Evolutionary conservation across 1,139 yeast genomes (phyloP).

Genomic region (Kodamaea arcana): DNA sequence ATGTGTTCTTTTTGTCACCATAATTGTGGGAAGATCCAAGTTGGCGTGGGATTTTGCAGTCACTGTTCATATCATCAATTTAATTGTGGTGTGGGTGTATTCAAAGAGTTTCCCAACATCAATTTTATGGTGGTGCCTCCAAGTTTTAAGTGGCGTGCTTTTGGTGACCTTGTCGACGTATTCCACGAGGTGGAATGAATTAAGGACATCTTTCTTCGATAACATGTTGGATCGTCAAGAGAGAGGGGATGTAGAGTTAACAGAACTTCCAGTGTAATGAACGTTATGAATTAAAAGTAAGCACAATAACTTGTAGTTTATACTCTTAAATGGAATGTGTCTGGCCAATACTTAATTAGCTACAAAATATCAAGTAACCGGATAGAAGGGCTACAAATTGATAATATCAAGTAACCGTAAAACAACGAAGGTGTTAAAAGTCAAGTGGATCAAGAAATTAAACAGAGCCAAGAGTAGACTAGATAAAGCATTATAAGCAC

Average conservation of each 20-base stretch:
- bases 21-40: constrained; percentile 87
- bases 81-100: constrained; percentile 64
- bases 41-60: constrained; percentile 94
- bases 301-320: too few species aligned
- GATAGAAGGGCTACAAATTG: too few species aligned
- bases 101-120: constrained; percentile 65
- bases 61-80: constrained; percentile 78
- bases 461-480: too few species aligned
- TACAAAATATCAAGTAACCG: too few species aligned
- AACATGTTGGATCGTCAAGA: constrained; percentile 60
- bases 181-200: constrained; percentile 83
- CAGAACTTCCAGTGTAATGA: too few species aligned
- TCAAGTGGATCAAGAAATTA: too few species aligned
- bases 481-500: too few species aligned
- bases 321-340: too few species aligned
- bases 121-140: constrained; percentile 82
- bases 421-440: too few species aligned
- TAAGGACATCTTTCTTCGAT: constrained; percentile 84
- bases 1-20: constrained; percentile 77
- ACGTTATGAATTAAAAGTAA: too few species aligned
- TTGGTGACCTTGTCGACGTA: constrained; percentile 81
- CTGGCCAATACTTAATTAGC: too few species aligned
- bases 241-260: constrained; percentile 30
- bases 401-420: too few species aligned
- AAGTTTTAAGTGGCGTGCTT: constrained; percentile 59